Conservation (phyloP, 2,329 filamentous ascomycete species). For the Colletotrichum neosansevieriae region DNA sequence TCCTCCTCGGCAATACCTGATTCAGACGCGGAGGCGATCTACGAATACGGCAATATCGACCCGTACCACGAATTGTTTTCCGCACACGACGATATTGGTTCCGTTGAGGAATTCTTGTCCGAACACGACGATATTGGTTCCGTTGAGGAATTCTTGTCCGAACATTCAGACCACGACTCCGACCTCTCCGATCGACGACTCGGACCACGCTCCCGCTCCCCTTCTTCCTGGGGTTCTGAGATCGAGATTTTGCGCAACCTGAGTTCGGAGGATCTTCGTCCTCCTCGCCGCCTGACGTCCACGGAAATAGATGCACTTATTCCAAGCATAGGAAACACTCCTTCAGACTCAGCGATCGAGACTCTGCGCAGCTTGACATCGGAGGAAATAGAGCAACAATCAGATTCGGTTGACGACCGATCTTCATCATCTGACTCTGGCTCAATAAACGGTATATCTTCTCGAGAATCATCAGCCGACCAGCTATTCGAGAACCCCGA, state of each 20-base stretch:
- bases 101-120: neutral
- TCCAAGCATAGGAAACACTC: neutral
- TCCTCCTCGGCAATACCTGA: conserved; percentile 9
- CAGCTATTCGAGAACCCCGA: neutral
- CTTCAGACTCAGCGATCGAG: conserved; percentile 29
- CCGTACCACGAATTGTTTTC: neutral
- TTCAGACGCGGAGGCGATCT: neutral
- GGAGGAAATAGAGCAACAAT: conserved; percentile 2
- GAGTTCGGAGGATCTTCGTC: too few species aligned
- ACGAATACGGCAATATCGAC: conserved; percentile 5
- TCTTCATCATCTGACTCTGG: conserved; percentile 6
- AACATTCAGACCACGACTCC: neutral
- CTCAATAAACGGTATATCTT: neutral
- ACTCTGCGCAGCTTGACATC: conserved; percentile 10
- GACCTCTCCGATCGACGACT: conserved; percentile 12
- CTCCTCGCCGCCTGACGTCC: too few species aligned
- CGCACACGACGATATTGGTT: neutral
- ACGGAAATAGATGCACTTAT: too few species aligned
- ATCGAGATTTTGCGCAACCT: conserved; percentile 18
- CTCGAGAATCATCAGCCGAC: conserved; percentile 11
- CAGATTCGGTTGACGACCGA: conserved; percentile 9
- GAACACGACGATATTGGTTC: neutral
- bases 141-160: conserved; percentile 1
- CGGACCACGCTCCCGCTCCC: conserved; percentile 12
- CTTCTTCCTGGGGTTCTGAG: conserved; percentile 24